These are phyloP conservation scores for Asterophora lycoperdoides DNA, from an alignment of 768 basidiomycete species.

Conservation along the genomic window DNA sequence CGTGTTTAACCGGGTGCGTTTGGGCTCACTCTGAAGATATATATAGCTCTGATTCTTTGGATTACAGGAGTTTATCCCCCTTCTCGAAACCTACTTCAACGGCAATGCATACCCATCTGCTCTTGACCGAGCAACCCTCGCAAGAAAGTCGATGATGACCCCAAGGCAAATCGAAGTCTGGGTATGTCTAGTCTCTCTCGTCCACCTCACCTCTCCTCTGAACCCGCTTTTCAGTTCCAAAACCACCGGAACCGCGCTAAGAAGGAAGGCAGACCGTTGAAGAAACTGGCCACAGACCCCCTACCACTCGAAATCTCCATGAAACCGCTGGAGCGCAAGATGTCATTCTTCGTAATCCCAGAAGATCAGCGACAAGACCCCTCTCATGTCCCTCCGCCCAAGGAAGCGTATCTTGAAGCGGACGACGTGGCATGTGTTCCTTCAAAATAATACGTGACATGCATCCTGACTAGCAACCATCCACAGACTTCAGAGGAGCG, in stretches of 20 bases:
- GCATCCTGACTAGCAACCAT: neutral
- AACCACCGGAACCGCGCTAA: slow-evolving; percentile 44
- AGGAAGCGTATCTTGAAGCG: slow-evolving; percentile 8
- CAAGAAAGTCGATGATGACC: slow-evolving; percentile 39
- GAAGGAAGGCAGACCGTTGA: slow-evolving; percentile 23
- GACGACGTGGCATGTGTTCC: slow-evolving; percentile 7
- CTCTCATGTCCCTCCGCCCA: slow-evolving; percentile 10
- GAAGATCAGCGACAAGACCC: slow-evolving; percentile 9
- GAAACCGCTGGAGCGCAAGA: slow-evolving; percentile 21
- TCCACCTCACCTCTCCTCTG: neutral
- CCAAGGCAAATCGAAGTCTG: slow-evolving; percentile 49
- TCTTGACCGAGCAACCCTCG: slow-evolving; percentile 35
- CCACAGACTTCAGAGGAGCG: neutral
- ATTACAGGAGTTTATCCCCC: slow-evolving; percentile 38
- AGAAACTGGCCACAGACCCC: slow-evolving; percentile 17
- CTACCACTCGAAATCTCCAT: slow-evolving; percentile 21
- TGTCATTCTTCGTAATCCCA: slow-evolving; percentile 24
- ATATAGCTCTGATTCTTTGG: neutral
- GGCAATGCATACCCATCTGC: slow-evolving; percentile 42
- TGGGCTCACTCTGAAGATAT: neutral
- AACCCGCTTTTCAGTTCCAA: slow-evolving; percentile 40
- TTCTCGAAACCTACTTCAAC: slow-evolving; percentile 43
- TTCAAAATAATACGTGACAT: neutral
- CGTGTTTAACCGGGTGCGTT: slow-evolving; percentile 7
- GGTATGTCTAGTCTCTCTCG: slow-evolving; percentile 29